These are phyloP conservation scores for Kodamaea fungicola DNA, from an alignment of 1,139 yeast genomes.

Conservation along the genomic window DNA sequence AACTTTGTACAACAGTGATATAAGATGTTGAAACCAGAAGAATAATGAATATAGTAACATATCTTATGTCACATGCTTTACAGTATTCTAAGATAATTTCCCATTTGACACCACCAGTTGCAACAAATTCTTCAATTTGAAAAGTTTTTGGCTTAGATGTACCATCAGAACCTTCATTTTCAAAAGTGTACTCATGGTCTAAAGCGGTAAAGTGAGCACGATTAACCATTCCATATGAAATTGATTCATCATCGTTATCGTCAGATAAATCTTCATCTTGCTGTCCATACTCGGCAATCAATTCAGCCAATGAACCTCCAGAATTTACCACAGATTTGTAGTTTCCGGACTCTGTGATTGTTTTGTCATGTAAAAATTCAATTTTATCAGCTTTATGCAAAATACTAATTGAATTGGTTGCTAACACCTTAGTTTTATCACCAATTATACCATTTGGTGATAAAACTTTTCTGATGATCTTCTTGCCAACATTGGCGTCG, in stretches of 20 bases:
- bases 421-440: slow-evolving; percentile 19
- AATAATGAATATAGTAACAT: slow-evolving; percentile 23
- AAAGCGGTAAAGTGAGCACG: too few relatives aligned
- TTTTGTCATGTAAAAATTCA: slow-evolving; percentile 15
- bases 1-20: slow-evolving; percentile 26
- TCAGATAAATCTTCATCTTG: slow-evolving; percentile 8
- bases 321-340: slow-evolving; percentile 13
- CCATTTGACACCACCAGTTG: slow-evolving; percentile 33
- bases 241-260: slow-evolving; percentile 4
- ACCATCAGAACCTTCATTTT: slow-evolving; percentile 5
- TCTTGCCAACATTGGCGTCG: slow-evolving; percentile 25
- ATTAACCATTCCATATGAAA: too few relatives aligned
- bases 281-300: slow-evolving; percentile 25
- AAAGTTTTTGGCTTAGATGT: slow-evolving; percentile 14
- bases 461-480: slow-evolving; percentile 16
- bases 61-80: slow-evolving; percentile 32
- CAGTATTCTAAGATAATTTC: slow-evolving; percentile 30
- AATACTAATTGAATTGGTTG: slow-evolving; percentile 21
- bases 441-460: slow-evolving; percentile 17
- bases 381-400: slow-evolving; percentile 17
- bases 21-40: slow-evolving; percentile 20
- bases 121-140: slow-evolving; percentile 26
- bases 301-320: slow-evolving; percentile 19
- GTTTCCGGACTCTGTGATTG: slow-evolving; percentile 17
- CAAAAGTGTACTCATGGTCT: not conserved